Percentiles rank a stretch among this genome's conserved stretches.
Evolutionary conservation across 2,329 filamentous ascomycete genomes (phyloP).

Genomic region (Penicillium sp.): DNA sequence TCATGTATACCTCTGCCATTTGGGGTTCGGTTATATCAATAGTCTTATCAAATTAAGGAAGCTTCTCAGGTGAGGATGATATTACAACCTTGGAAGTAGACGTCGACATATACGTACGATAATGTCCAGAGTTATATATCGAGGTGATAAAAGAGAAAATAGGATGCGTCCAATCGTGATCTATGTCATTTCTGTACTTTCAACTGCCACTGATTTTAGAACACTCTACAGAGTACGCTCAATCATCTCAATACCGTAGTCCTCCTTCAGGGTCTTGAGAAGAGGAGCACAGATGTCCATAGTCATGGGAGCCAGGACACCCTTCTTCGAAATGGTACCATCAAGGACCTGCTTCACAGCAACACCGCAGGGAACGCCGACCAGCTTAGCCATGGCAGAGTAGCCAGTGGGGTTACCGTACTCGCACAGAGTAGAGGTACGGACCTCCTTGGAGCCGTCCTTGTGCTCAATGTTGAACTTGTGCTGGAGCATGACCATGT

Average conservation of each 20-base stretch:
- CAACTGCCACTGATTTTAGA: neutral
- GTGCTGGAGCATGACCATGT: slow-evolving; percentile 64
- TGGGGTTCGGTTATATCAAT: no score
- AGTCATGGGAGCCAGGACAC: slow-evolving; percentile 72
- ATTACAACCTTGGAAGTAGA: no score
- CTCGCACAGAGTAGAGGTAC: slow-evolving; percentile 75
- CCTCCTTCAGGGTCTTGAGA: slow-evolving; percentile 71
- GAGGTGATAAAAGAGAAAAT: neutral
- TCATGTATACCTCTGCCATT: no score
- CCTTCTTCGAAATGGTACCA: slow-evolving; percentile 64
- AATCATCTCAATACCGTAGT: slow-evolving; percentile 68
- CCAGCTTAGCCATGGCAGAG: slow-evolving; percentile 76
- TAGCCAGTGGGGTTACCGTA: slow-evolving; percentile 77
- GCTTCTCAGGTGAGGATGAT: no score
- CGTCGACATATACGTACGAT: no score
- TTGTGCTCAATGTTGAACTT: slow-evolving; percentile 76
- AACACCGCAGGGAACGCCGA: slow-evolving; percentile 69
- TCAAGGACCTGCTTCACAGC: slow-evolving; percentile 75
- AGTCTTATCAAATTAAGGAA: no score
- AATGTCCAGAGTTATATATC: no score
- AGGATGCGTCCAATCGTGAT: slow-evolving; percentile 6
- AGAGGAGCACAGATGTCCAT: slow-evolving; percentile 66
- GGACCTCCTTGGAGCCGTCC: slow-evolving; percentile 71
- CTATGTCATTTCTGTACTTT: slow-evolving; percentile 14
- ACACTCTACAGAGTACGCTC: slow-evolving; percentile 55